These are phyloP conservation scores for Plasmodium chabaudi DNA, from an alignment of 169 alveolate species.

Conservation along the genomic window DNA sequence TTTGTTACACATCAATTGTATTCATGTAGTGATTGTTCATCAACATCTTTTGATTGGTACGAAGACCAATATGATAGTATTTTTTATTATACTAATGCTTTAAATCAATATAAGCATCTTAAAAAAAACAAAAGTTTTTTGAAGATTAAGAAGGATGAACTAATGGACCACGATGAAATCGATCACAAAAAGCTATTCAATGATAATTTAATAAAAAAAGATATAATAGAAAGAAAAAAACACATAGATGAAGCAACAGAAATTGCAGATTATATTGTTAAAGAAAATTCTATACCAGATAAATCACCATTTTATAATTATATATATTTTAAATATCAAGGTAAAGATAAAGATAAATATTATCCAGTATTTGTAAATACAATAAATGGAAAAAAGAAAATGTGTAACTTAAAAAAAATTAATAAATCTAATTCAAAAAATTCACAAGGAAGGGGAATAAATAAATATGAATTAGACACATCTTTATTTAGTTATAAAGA, in stretches of 20 bases:
- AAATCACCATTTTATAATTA: constrained; percentile 65
- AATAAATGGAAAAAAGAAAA: constrained; percentile 58
- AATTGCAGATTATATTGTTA: constrained; percentile 4
- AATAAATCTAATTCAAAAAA: constrained; percentile 7
- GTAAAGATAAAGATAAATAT: constrained; percentile 12
- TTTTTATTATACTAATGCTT: constrained; percentile 36
- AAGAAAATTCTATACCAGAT: neutral
- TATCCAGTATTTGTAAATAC: constrained; percentile 54
- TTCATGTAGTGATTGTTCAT: constrained; percentile 71
- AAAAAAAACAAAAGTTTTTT: neutral
- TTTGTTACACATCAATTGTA: constrained; percentile 32
- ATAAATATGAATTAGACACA: constrained; percentile 58
- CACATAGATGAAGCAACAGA: neutral
- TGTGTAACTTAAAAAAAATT: constrained; percentile 37
- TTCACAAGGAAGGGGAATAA: neutral
- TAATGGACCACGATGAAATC: neutral
- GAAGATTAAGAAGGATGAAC: neutral
- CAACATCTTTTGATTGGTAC: constrained; percentile 67
- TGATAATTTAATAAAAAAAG: neutral
- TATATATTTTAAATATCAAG: constrained; percentile 42
- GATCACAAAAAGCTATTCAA: too few relatives aligned
- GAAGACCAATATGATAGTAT: constrained; percentile 36
- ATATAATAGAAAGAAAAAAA: neutral
- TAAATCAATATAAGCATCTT: constrained; percentile 40
- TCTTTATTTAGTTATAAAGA: constrained; percentile 40